Percentiles rank a stretch among this genome's conserved stretches.
phyloP scores from a whole-genome alignment of 768 basidiomycete genomes.

The Psilocybe cubensis region DNA sequence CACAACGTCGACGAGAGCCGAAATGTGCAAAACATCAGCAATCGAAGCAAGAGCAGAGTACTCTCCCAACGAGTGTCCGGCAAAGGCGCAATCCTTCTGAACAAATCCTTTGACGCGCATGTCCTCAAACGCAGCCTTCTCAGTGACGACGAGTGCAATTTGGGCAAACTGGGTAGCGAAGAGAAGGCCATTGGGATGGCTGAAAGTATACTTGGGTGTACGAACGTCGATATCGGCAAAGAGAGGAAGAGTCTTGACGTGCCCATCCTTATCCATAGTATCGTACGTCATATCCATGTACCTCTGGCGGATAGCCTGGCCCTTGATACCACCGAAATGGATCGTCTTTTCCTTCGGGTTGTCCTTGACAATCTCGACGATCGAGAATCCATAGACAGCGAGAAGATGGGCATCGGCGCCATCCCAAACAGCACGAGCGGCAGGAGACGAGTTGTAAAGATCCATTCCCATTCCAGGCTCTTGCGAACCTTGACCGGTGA shows the following conservation, averaged over 20 bases:
- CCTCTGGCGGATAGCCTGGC: conserved; percentile 96
- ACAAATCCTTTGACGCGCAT: conserved; percentile 97
- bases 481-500: conserved; percentile 98
- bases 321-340: conserved; percentile 99
- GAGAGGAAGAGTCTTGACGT: conserved; percentile 93
- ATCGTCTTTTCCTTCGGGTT: conserved; percentile 98
- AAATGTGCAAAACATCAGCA: conserved; percentile 94
- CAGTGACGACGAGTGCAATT: conserved; percentile 96
- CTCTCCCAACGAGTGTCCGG: conserved; percentile 97
- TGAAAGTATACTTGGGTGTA: conserved; percentile 98
- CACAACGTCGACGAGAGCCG: conserved; percentile 95
- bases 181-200: conserved; percentile 91
- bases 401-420: conserved; percentile 92
- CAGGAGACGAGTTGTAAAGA: conserved; percentile 89
- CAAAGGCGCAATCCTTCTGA: conserved; percentile 90
- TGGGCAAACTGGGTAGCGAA: conserved; percentile 99
- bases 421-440: conserved; percentile 97
- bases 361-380: conserved; percentile 97
- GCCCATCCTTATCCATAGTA: conserved; percentile 94
- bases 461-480: conserved; percentile 99
- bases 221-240: conserved; percentile 95
- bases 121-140: conserved; percentile 98
- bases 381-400: conserved; percentile 97
- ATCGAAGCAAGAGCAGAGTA: conserved; percentile 98
- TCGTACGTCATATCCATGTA: conserved; percentile 99